A percentile compares a stretch with the other conserved stretches of the same genome.
Evolutionary conservation across 2,329 filamentous ascomycete genomes (phyloP).

Genomic region (Trichophyton mentagrophytes): DNA sequence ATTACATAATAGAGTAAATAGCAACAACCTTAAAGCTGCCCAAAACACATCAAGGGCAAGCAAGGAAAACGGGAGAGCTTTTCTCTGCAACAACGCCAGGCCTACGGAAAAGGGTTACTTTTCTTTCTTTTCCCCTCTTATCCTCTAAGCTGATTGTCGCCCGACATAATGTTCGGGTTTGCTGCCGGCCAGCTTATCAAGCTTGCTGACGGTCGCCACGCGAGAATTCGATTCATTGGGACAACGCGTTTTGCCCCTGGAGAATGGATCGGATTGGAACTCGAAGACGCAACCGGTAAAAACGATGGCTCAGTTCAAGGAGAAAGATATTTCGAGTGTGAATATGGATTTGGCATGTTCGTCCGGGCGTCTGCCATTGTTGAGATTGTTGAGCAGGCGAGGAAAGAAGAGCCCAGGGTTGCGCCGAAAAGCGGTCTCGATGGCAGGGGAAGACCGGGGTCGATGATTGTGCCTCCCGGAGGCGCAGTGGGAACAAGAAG

Average conservation of each 20-base stretch:
- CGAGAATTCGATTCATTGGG: conserved; percentile 69
- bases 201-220: conserved; percentile 65
- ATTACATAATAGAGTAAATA: background rate
- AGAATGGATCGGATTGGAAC: conserved; percentile 80
- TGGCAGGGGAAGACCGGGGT: conserved; percentile 28
- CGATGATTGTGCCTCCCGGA: conserved; percentile 26
- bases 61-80: background rate
- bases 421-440: conserved; percentile 18
- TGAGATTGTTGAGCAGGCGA: conserved; percentile 34
- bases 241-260: conserved; percentile 66
- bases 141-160: background rate
- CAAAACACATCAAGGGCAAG: background rate
- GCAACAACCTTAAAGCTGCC: conserved; percentile 1
- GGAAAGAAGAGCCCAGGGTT: conserved; percentile 11
- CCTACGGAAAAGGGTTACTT: background rate
- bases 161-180: conserved; percentile 23
- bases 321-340: conserved; percentile 76
- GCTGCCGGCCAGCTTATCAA: conserved; percentile 59
- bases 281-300: conserved; percentile 71
- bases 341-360: conserved; percentile 65
- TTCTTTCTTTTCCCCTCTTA: background rate
- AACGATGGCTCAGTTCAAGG: conserved; percentile 89
- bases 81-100: background rate
- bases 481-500: conserved; percentile 27
- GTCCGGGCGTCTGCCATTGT: conserved; percentile 59